Percentiles rank a stretch among this genome's conserved stretches.
Conservation (phyloP, 2,329 filamentous ascomycete genomes). For the Arthrinium puccinioides region DNA sequence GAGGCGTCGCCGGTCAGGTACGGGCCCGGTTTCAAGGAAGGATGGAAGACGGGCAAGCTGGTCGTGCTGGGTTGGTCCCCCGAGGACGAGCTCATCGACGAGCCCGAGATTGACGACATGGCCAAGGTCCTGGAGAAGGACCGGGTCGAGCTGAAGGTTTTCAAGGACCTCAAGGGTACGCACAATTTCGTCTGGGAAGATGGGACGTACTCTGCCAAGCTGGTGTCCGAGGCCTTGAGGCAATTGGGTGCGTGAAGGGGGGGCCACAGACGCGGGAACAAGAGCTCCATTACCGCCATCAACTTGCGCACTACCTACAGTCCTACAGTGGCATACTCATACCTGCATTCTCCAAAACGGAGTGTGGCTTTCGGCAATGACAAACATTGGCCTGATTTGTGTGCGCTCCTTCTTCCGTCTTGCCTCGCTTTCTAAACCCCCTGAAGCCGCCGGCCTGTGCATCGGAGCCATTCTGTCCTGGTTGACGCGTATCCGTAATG, state of each 20-base stretch:
- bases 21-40: conserved; percentile 30
- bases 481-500: too few species aligned
- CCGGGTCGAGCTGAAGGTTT: conserved; percentile 27
- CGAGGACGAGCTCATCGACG: conserved; percentile 44
- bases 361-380: too few species aligned
- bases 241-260: neutral
- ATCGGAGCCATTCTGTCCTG: too few species aligned
- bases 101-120: conserved; percentile 53
- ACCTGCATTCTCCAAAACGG: too few species aligned
- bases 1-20: conserved; percentile 45
- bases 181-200: conserved; percentile 61
- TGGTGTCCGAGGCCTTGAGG: neutral
- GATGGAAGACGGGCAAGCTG: conserved; percentile 24
- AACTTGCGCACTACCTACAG: too few species aligned
- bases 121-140: conserved; percentile 35
- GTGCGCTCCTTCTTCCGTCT: too few species aligned
- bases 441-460: too few species aligned
- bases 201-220: conserved; percentile 25
- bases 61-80: conserved; percentile 35
- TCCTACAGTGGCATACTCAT: too few species aligned
- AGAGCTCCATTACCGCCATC: too few species aligned
- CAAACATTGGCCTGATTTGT: too few species aligned
- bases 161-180: conserved; percentile 41
- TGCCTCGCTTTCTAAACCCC: too few species aligned
- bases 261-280: too few species aligned